Conservation (phyloP, 2,329 filamentous ascomycete genomes). For the Calonectria fujianensis region DNA sequence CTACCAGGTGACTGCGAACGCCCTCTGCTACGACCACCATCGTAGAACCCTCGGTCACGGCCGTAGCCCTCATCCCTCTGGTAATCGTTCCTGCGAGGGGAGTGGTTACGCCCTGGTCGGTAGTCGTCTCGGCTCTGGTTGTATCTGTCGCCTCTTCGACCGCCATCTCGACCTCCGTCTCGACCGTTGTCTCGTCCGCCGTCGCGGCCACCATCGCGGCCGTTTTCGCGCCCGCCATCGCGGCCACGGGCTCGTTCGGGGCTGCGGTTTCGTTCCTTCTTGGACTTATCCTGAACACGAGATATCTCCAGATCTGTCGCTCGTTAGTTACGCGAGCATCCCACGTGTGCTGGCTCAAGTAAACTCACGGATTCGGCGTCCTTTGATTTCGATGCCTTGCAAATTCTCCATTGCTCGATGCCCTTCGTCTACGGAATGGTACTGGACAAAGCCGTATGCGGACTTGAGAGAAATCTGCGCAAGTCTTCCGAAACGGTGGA, state of each 20-base stretch:
- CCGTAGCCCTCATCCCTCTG: conserved; percentile 78
- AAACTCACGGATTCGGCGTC: conserved; percentile 92
- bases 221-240: conserved; percentile 50
- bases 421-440: conserved; percentile 85
- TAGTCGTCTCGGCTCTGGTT: conserved; percentile 77
- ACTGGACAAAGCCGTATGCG: conserved; percentile 97
- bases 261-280: conserved; percentile 76
- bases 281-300: conserved; percentile 85
- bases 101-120: conserved; percentile 76
- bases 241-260: conserved; percentile 73
- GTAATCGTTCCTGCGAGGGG: conserved; percentile 73
- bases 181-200: conserved; percentile 51
- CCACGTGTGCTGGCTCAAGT: not conserved
- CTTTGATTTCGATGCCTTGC: conserved; percentile 87
- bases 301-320: conserved; percentile 88
- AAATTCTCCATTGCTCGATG: conserved; percentile 83
- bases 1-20: conserved; percentile 80
- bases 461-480: conserved; percentile 98
- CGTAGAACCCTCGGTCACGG: conserved; percentile 66
- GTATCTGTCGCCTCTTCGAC: conserved; percentile 66
- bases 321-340: conserved; percentile 28
- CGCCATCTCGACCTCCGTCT: conserved; percentile 65
- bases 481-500: conserved; percentile 88
- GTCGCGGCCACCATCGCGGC: conserved; percentile 54
- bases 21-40: conserved; percentile 69